Evolutionary conservation across 208 protist species (phyloP), one percentile per base, ranked within the genome.

Genomic region (Acanthamoeba divionensis): DNA sequence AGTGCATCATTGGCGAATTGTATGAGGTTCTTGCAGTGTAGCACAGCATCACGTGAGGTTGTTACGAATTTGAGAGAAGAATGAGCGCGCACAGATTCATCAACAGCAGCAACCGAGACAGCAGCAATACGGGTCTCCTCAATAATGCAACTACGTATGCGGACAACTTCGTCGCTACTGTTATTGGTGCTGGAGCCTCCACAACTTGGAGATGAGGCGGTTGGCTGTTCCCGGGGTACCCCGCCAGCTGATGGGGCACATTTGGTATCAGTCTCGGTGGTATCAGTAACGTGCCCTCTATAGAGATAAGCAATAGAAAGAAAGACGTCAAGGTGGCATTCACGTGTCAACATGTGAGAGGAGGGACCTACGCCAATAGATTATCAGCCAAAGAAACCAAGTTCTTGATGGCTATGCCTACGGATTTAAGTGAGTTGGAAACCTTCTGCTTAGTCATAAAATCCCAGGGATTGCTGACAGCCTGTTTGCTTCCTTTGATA

Each of bases 391-490:
- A 47, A 2, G 67, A 3, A 47, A 79, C 67, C 26, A 79, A 47
- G 21, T 79, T 47, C 21, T 79, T 79, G 31, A 79, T 79, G 33
- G 67, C 50, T 12, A 79, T 47, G 67, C 67, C 36, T n/a, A 79
- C 67, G n/a, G 50, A 41, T 6, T 47, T 3, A 41, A 79, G 44
- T 24, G 67, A 79, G 41, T 79, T 79, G 5, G 67, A 57, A 7
- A 79, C 67, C 67, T 79, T 79, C 36, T 79, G 67, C 21, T 79
- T 79, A 29, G 67, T 79, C 67, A 79, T 79, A 41, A 41, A 79
- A 52, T 79, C 67, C 45, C 67, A 47, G 13, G 67, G 67, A 47
- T 79, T 79, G 67, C 67, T 79, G 67, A 79, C 67, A 10, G 55
- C 67, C 45, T 79, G 67, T 29, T 79, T 79, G 44, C 45, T 57